Percentiles rank a stretch among this genome's conserved stretches.
These are phyloP conservation scores for Beauveria sp. DNA, from an alignment of 2,329 filamentous ascomycete genomes.

Conservation along the genomic window DNA sequence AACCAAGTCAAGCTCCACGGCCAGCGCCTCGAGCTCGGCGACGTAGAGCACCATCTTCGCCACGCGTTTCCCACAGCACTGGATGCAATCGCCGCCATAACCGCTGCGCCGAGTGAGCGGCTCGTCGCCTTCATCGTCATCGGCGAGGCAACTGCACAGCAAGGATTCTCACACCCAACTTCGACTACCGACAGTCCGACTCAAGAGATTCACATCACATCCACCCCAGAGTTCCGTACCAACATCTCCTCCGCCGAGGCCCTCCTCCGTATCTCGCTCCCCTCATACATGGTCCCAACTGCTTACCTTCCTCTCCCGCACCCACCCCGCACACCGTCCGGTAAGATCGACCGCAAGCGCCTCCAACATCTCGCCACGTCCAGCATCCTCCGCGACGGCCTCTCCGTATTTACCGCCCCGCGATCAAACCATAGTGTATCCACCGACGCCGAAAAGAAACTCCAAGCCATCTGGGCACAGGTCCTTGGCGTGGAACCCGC, in stretches of 20 bases:
- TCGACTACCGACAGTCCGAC: neutral
- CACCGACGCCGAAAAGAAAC: neutral
- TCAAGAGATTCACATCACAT: neutral
- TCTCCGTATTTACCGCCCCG: neutral
- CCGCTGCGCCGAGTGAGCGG: neutral
- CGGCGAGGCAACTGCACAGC: neutral
- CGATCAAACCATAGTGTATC: too few species aligned
- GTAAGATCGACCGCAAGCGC: neutral
- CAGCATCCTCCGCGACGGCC: neutral
- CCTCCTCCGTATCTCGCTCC: neutral
- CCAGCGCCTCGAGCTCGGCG: constrained; percentile 39
- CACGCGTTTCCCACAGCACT: neutral
- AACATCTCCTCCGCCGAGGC: neutral
- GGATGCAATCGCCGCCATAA: neutral
- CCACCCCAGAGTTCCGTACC: neutral
- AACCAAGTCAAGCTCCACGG: constrained; percentile 50
- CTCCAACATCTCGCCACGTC: neutral
- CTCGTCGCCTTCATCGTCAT: neutral
- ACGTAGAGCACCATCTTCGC: constrained; percentile 14
- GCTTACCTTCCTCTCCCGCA: neutral
- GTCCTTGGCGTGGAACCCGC: neutral
- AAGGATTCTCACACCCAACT: neutral
- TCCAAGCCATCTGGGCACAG: neutral
- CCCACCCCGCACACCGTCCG: neutral
- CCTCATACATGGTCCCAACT: neutral